Base-by-base conservation (phyloP, 139 green algal species). In the Micractinium sp. region DNA sequence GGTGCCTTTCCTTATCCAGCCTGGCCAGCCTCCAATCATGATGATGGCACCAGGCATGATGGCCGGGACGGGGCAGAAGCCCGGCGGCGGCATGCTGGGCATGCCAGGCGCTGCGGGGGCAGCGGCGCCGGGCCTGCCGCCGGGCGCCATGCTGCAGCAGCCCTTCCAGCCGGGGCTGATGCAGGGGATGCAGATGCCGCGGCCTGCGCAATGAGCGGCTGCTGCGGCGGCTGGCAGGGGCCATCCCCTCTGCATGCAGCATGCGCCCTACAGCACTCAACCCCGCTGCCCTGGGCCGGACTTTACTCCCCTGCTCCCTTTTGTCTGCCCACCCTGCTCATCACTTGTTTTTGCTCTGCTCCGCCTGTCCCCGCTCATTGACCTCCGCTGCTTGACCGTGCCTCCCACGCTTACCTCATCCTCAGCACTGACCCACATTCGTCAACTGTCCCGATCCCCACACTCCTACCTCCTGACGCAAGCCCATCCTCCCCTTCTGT, bases 1-100 rank as follows among this genome's bases (percentile, higher is more conserved):
- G 25, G 67, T 81, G 38, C 83, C 83, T 14, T 87, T 87, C 83
- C 67, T 87, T 3, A 79, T 87, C 29, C 83, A 87, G 67, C 83
- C 83, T 0, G 83, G 83, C 4, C 83, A 87, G 67, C 83, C 63
- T 14, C 83, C 83, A 0, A 81, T 87, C 12, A 78, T 87, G 83
- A 79, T 87, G 83, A 27, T 75, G 4, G 16, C 81, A 9, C 82
- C 82, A 36, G 81, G 81, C 33, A 78, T 87, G 61, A 60, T 47
- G 74, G 74, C 74, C 18, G 74, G n/a, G 12, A 71, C 18, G 16
- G 74, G 74, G 74, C 74, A 80, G 74, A 80, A 80, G 74, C 33
- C 74, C 23, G 74, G 74, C 15, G 33, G 71, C 31, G 71, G 31
- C 71, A 33, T 16, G 31, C 71, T 77, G 47, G 47, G 47, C 47